Conservation (phyloP, 1,284 basidiomycete genomes). For the Ustilago hordei region DNA sequence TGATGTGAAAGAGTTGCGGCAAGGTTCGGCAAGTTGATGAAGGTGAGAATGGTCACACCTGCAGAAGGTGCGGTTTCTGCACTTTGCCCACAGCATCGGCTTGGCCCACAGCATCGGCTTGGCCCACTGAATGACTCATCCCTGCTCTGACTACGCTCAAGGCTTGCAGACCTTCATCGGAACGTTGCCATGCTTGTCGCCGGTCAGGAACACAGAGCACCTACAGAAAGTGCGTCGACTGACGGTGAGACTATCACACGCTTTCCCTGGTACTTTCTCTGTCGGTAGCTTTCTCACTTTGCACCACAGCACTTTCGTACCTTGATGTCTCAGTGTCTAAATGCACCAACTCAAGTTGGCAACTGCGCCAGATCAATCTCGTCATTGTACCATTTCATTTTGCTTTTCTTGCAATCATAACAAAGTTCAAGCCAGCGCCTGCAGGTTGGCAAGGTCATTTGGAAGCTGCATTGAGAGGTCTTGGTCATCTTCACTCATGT, state of each 20-base stretch:
- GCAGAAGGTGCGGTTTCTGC: background rate
- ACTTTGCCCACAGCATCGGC: background rate
- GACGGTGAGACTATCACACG: background rate
- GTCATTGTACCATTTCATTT: too few relatives aligned
- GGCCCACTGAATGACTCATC: background rate
- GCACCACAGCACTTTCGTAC: too few relatives aligned
- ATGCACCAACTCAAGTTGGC: too few relatives aligned
- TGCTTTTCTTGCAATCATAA: too few relatives aligned
- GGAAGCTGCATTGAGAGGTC: too few relatives aligned
- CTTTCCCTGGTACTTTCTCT: background rate
- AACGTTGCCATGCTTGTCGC: background rate
- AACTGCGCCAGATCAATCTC: too few relatives aligned
- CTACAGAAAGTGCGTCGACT: background rate
- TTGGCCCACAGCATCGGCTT: background rate
- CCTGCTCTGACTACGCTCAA: background rate
- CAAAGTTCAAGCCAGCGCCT: too few relatives aligned
- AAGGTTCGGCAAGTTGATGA: background rate
- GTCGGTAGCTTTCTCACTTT: too few relatives aligned
- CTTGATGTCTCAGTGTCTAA: too few relatives aligned
- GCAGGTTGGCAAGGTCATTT: too few relatives aligned
- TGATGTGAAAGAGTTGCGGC: background rate
- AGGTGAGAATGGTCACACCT: slow-evolving; percentile 5
- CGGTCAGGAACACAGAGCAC: background rate
- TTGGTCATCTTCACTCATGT: too few relatives aligned
- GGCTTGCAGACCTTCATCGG: background rate